phyloP scores from a whole-genome alignment of 2,329 filamentous ascomycete species.

The Scedosporium apiospermum region DNA sequence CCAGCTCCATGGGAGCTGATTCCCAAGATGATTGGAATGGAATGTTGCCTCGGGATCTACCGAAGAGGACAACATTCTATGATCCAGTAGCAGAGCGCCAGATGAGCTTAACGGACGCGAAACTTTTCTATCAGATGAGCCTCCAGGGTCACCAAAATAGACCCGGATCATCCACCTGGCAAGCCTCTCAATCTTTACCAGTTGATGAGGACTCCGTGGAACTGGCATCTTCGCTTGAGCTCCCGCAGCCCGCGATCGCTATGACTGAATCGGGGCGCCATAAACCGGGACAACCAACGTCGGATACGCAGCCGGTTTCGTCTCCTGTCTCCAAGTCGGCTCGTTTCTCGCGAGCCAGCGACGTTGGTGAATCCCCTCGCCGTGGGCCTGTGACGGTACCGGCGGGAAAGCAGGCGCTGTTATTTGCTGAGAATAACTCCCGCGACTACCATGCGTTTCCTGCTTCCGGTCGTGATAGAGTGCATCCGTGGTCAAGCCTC shows the following conservation, averaged over 20 bases:
- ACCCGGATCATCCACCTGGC: background rate
- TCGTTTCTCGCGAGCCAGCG: background rate
- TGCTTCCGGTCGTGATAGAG: background rate
- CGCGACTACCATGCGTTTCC: background rate
- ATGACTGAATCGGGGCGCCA: background rate
- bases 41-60: slow-evolving; percentile 51
- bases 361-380: background rate
- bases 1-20: slow-evolving; percentile 1
- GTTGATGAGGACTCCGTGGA: background rate
- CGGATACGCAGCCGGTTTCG: background rate
- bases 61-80: slow-evolving; percentile 75
- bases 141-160: background rate
- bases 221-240: slow-evolving; percentile 1
- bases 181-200: background rate
- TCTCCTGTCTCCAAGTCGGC: background rate
- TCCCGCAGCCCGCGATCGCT: background rate
- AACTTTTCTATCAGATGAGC: slow-evolving; percentile 74
- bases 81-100: slow-evolving; percentile 90
- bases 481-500: background rate
- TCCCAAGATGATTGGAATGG: slow-evolving; percentile 31
- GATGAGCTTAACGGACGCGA: slow-evolving; percentile 88
- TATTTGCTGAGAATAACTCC: background rate
- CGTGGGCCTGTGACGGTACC: background rate
- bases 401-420: background rate
- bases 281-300: background rate